Conservation (phyloP, 768 basidiomycete genomes). For the Tulasnella sp. region DNA sequence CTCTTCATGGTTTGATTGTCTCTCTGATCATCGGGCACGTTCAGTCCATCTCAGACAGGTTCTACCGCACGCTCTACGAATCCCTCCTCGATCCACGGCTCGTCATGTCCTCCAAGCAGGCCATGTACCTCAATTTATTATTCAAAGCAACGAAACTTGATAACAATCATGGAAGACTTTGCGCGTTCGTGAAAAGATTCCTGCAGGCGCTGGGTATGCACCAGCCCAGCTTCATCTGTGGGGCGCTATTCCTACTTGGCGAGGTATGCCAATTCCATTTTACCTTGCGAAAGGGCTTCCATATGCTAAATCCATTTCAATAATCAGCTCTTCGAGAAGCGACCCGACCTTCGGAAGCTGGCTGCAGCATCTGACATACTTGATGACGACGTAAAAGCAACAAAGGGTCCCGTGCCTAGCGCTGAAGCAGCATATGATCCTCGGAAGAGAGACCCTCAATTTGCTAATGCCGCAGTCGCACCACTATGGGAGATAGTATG, state of each 20-base stretch:
- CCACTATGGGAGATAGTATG: constrained; percentile 87
- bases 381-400: background rate
- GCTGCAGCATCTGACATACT: constrained; percentile 25
- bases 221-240: constrained; percentile 78
- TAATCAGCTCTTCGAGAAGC: constrained; percentile 40
- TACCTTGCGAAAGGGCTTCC: no score
- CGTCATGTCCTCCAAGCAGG: constrained; percentile 77
- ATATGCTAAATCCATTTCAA: background rate
- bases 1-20: no score
- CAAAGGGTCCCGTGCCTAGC: no score
- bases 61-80: constrained; percentile 71
- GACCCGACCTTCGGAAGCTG: constrained; percentile 39
- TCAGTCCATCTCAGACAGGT: constrained; percentile 33
- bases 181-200: constrained; percentile 73
- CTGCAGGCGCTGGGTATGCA: constrained; percentile 70
- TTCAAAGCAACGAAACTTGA: constrained; percentile 82
- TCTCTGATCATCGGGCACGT: background rate
- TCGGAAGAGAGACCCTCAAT: constrained; percentile 81
- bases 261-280: constrained; percentile 46
- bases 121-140: constrained; percentile 89
- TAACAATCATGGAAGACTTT: constrained; percentile 45
- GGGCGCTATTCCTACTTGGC: constrained; percentile 75
- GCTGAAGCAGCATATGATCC: constrained; percentile 52
- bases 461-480: constrained; percentile 62
- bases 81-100: constrained; percentile 78